These are phyloP conservation scores for Gynostemma pentaphyllum DNA, from an alignment of 306 rosid genomes.

Conservation along the genomic window DNA sequence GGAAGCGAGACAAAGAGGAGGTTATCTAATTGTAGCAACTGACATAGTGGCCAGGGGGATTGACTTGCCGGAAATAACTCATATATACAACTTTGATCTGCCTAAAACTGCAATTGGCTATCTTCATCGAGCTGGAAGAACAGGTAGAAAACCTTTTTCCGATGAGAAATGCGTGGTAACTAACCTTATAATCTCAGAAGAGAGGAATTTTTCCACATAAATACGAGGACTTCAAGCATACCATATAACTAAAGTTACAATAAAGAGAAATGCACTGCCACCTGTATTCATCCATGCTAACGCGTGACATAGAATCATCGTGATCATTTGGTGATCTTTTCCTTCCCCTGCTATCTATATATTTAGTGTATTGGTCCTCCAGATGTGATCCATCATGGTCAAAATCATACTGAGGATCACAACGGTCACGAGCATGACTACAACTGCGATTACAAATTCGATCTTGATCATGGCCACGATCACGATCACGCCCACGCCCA, in stretches of 20 bases:
- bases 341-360: too few species aligned
- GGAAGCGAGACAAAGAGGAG: slow-evolving; percentile 66
- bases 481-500: too few species aligned
- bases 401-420: too few species aligned
- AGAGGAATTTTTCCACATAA: slow-evolving; percentile 68
- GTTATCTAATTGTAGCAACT: slow-evolving; percentile 76
- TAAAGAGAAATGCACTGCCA: neutral
- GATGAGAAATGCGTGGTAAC: slow-evolving; percentile 52
- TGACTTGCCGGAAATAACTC: slow-evolving; percentile 79
- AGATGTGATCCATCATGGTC: too few species aligned
- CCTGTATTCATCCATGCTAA: too few species aligned
- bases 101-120: slow-evolving; percentile 71
- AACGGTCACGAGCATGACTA: too few species aligned
- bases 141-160: slow-evolving; percentile 78
- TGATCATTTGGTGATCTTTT: too few species aligned
- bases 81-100: slow-evolving; percentile 70
- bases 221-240: slow-evolving; percentile 13
- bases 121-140: slow-evolving; percentile 86
- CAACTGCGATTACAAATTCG: too few species aligned
- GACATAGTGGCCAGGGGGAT: slow-evolving; percentile 85
- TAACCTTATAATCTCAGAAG: slow-evolving; percentile 49
- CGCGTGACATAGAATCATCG: too few species aligned
- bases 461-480: too few species aligned
- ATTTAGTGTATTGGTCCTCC: too few species aligned
- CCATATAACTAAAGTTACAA: too few species aligned